These are phyloP conservation scores for Glycine tomentella DNA, from an alignment of 306 rosid genomes.

Conservation along the genomic window DNA sequence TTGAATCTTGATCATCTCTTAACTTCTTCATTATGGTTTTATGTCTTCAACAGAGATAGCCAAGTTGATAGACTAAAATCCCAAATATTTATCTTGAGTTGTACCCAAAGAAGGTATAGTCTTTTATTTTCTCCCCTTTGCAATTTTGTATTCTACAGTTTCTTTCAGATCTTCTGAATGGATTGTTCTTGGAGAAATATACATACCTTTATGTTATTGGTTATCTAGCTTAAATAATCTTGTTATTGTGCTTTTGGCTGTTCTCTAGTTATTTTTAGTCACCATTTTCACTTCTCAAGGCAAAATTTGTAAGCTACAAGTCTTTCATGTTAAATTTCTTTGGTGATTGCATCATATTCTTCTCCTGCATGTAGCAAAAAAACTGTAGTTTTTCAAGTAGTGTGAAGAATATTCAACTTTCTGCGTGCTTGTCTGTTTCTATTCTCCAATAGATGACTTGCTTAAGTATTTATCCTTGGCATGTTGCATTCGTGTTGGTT, in stretches of 20 bases:
- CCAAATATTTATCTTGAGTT: slow-evolving; percentile 82
- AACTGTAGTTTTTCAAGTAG: neutral
- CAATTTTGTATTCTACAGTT: neutral
- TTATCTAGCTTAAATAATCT: neutral
- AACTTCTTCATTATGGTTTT: slow-evolving; percentile 39
- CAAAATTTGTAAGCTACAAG: neutral
- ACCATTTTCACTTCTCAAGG: too few relatives aligned
- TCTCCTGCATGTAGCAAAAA: neutral
- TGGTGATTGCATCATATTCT: slow-evolving; percentile 2
- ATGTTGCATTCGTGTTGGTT: too few relatives aligned
- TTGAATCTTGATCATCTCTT: slow-evolving; percentile 29
- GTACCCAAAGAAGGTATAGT: slow-evolving; percentile 89
- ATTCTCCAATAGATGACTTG: neutral
- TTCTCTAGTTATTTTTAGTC: too few relatives aligned
- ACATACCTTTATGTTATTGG: neutral
- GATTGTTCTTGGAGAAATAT: neutral
- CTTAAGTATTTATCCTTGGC: neutral
- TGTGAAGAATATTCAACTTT: slow-evolving; percentile 9
- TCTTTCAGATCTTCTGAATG: neutral
- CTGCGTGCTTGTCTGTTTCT: neutral
- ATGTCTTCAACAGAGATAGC: slow-evolving; percentile 66
- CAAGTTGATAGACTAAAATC: slow-evolving; percentile 67
- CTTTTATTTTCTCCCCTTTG: neutral
- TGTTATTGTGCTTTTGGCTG: too few relatives aligned
- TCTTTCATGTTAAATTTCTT: neutral